phyloP scores from a whole-genome alignment of 441 rosid genomes.

The Arabidopsis lyrata region DNA sequence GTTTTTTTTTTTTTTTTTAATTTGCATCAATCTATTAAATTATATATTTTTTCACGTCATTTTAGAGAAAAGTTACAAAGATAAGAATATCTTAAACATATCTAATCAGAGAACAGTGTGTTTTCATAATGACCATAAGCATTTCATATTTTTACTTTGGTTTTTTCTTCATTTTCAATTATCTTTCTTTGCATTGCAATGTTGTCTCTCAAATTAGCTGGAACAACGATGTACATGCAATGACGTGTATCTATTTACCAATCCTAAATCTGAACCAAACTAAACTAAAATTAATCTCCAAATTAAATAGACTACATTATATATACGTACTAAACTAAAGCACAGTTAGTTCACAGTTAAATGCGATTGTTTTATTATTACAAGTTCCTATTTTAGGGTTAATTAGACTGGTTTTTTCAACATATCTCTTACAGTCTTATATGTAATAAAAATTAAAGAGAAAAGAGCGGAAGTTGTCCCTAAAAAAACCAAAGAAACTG shows the following conservation, averaged over 20 bases:
- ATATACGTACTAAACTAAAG: too few species aligned
- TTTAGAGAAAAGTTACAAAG: neutral
- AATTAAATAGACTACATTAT: too few species aligned
- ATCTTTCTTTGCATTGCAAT: neutral
- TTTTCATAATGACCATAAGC: neutral
- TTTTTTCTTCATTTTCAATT: neutral
- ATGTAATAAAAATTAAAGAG: neutral
- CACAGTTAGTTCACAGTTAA: too few species aligned
- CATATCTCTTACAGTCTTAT: conserved; percentile 16
- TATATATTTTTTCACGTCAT: neutral
- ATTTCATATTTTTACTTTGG: neutral
- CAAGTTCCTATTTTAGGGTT: conserved; percentile 22
- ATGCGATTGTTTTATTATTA: neutral
- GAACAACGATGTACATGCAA: neutral
- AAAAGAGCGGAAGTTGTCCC: conserved; percentile 22
- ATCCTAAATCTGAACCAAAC: conserved; percentile 7
- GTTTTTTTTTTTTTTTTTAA: neutral
- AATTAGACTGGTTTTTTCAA: neutral
- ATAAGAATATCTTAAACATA: neutral
- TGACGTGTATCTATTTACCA: conserved; percentile 8
- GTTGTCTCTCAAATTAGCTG: neutral
- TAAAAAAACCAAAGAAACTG: conserved; percentile 25
- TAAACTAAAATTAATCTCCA: neutral
- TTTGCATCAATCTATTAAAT: neutral
- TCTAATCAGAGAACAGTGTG: neutral